Evolutionary conservation across 495 filamentous ascomycete species (phyloP).

Genomic region (Podospora comata): DNA sequence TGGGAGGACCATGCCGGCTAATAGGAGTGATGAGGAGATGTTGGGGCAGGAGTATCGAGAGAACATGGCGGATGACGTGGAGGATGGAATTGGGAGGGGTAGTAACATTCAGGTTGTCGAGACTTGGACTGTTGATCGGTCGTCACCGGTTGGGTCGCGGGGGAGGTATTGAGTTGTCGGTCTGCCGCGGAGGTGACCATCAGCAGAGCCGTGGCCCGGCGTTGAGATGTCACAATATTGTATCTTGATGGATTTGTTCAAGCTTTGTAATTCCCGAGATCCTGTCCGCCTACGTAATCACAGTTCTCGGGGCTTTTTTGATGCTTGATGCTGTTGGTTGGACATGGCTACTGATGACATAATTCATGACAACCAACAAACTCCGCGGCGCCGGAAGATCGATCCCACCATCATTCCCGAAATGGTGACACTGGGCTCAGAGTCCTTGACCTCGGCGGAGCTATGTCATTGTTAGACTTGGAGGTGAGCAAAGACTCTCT

Average conservation of each 20-base stretch:
- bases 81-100: neutral
- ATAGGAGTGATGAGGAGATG: conserved; percentile 12
- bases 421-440: neutral
- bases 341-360: neutral
- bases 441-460: neutral
- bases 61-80: neutral
- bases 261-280: neutral
- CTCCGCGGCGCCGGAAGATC: neutral
- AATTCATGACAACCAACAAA: neutral
- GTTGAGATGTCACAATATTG: neutral
- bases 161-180: neutral
- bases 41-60: conserved; percentile 8
- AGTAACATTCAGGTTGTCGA: neutral
- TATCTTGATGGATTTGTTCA: neutral
- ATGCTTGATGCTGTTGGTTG: neutral
- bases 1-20: neutral
- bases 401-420: neutral
- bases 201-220: too few species aligned
- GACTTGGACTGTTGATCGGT: neutral
- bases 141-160: neutral
- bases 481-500: too few species aligned
- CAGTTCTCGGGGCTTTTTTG: neutral
- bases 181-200: neutral
- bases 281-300: neutral
- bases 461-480: too few species aligned